Conservation (phyloP, 768 basidiomycete genomes). For the Panus rudis region DNA sequence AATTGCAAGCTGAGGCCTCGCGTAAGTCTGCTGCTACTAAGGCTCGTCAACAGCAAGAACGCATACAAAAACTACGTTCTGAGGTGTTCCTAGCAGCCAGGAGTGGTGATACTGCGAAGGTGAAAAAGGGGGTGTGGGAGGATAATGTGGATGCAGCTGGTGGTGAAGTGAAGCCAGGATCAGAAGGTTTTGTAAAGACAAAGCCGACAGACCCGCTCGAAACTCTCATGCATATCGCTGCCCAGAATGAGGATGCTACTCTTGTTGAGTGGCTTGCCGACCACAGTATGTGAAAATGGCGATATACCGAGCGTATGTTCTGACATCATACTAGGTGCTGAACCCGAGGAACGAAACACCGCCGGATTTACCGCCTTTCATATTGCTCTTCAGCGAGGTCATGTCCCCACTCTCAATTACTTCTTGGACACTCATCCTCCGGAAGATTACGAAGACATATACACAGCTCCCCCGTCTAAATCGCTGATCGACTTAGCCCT, state of each 20-base stretch:
- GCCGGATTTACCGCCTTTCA: conserved; percentile 59
- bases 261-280: conserved; percentile 65
- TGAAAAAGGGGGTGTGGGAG: conserved; percentile 65
- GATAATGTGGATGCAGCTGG: conserved; percentile 63
- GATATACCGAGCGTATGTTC: conserved; percentile 7
- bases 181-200: conserved; percentile 41
- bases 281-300: conserved; percentile 44
- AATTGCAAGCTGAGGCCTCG: conserved; percentile 43
- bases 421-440: conserved; percentile 59
- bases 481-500: conserved; percentile 51
- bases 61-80: conserved; percentile 51
- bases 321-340: conserved; percentile 58
- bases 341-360: conserved; percentile 62
- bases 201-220: conserved; percentile 50
- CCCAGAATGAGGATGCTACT: conserved; percentile 44
- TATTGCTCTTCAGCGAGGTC: conserved; percentile 47
- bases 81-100: conserved; percentile 62
- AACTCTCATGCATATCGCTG: conserved; percentile 66
- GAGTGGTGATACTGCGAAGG: conserved; percentile 39
- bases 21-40: conserved; percentile 46
- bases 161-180: conserved; percentile 55
- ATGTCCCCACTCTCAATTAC: conserved; percentile 46
- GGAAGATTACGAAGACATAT: conserved; percentile 44
- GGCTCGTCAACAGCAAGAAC: conserved; percentile 38
- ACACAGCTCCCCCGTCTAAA: conserved; percentile 34